Conservation (phyloP, 441 rosid species). For the Croton setiger region DNA sequence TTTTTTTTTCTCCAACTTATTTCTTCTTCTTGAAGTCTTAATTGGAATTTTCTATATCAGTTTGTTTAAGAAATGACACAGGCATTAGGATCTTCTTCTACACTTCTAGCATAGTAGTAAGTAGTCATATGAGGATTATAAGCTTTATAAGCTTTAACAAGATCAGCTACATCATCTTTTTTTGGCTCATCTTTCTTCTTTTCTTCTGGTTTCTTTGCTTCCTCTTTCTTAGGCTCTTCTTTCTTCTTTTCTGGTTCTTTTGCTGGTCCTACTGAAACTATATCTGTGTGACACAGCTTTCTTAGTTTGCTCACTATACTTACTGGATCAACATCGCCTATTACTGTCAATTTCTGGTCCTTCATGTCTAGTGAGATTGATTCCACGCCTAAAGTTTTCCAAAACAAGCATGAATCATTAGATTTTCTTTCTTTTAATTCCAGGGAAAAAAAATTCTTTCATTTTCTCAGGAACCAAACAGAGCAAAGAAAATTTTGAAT, state of each 20-base stretch:
- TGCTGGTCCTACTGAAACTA: constrained; percentile 56
- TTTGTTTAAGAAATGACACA: constrained; percentile 43
- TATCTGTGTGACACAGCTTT: constrained; percentile 42
- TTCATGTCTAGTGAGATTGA: constrained; percentile 52
- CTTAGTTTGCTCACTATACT: constrained; percentile 44
- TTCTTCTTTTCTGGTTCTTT: constrained; percentile 64
- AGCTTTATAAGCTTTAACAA: constrained; percentile 13
- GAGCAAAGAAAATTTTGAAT: neutral
- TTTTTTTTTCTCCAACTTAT: neutral
- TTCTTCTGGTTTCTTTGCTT: constrained; percentile 22
- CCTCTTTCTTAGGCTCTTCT: constrained; percentile 46
- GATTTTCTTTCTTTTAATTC: neutral
- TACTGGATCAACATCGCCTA: constrained; percentile 49
- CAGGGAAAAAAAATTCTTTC: neutral
- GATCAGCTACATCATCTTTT: constrained; percentile 24
- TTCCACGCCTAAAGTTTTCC: constrained; percentile 39
- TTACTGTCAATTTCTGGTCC: constrained; percentile 56
- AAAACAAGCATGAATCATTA: neutral
- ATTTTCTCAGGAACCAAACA: neutral
- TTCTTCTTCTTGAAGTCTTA: neutral
- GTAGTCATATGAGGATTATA: constrained; percentile 28
- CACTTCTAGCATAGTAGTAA: constrained; percentile 18
- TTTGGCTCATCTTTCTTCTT: constrained; percentile 19
- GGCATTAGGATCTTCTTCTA: constrained; percentile 43
- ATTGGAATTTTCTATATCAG: too few species aligned